These are phyloP conservation scores for Monosporascus sp. DNA, from an alignment of 2,329 filamentous ascomycete species.

Conservation along the genomic window DNA sequence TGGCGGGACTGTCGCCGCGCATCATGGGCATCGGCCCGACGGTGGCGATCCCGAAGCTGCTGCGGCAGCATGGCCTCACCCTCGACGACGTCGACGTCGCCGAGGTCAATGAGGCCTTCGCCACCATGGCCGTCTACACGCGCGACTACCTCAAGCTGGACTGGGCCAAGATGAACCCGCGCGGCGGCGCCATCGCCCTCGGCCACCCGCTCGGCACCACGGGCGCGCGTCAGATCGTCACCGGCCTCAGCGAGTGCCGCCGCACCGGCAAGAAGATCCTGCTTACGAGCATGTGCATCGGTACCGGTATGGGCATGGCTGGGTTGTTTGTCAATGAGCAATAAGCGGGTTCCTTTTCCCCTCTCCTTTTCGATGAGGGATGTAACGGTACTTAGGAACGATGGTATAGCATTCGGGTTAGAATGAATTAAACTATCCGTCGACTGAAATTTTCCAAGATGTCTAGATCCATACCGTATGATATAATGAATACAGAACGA, in stretches of 20 bases:
- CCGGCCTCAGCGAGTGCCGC: conserved; percentile 78
- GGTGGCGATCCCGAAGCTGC: conserved; percentile 73
- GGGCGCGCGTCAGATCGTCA: conserved; percentile 77
- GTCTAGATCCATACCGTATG: no score
- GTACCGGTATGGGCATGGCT: conserved; percentile 65
- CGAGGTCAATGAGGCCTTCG: conserved; percentile 97
- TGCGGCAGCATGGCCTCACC: conserved; percentile 70
- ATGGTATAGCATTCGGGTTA: no score
- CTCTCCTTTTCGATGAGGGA: no score
- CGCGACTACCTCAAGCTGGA: conserved; percentile 65
- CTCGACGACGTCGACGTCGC: conserved; percentile 82
- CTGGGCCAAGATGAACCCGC: conserved; percentile 71
- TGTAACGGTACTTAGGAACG: no score
- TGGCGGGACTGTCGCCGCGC: conserved; percentile 82
- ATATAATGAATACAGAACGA: no score
- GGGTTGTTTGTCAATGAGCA: conserved; percentile 60
- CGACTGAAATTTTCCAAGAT: no score
- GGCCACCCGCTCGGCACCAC: conserved; percentile 79
- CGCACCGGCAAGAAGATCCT: conserved; percentile 85
- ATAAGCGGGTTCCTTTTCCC: conserved; percentile 4
- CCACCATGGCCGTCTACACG: conserved; percentile 96
- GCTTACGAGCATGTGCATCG: conserved; percentile 85
- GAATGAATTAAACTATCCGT: no score
- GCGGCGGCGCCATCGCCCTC: conserved; percentile 76
- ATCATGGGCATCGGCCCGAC: conserved; percentile 95